A percentile compares a stretch with the other conserved stretches of the same genome.
These are phyloP conservation scores for Colletotrichum lini DNA, from an alignment of 2,329 filamentous ascomycete species.

Conservation along the genomic window DNA sequence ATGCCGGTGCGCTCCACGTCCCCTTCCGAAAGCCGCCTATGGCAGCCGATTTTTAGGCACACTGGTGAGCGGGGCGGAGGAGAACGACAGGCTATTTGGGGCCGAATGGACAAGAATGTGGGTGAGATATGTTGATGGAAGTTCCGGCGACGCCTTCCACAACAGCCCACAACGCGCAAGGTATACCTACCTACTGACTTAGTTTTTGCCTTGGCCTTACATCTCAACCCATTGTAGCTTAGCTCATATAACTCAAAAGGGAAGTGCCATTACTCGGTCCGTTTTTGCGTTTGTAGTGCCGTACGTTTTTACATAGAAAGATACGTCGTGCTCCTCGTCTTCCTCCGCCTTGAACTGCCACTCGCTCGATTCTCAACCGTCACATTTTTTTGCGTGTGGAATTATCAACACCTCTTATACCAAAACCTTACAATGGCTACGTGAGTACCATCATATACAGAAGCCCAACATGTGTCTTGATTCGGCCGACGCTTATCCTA, in stretches of 20 bases:
- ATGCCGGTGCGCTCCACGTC: constrained; percentile 20
- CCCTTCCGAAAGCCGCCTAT: background rate
- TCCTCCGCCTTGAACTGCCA: background rate
- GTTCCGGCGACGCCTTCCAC: background rate
- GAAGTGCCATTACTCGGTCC: constrained; percentile 3
- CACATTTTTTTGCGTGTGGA: background rate
- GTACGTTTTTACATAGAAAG: background rate
- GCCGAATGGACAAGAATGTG: background rate
- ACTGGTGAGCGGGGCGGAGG: background rate
- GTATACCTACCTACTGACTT: background rate
- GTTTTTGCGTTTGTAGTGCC: background rate
- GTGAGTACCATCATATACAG: constrained; percentile 35
- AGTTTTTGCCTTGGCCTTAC: background rate
- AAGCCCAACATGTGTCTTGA: background rate
- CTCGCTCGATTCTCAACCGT: background rate
- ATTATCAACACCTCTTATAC: background rate
- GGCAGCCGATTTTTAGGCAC: background rate
- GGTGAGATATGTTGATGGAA: background rate
- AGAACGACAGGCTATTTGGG: background rate
- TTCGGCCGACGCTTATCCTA: background rate
- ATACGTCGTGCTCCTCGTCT: background rate
- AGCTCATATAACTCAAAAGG: background rate
- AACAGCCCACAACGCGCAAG: background rate
- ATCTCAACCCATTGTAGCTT: background rate
- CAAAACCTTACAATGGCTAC: constrained; percentile 48